Evolutionary conservation across 306 rosid genomes (phyloP).

Genomic region (Quercus alba): DNA sequence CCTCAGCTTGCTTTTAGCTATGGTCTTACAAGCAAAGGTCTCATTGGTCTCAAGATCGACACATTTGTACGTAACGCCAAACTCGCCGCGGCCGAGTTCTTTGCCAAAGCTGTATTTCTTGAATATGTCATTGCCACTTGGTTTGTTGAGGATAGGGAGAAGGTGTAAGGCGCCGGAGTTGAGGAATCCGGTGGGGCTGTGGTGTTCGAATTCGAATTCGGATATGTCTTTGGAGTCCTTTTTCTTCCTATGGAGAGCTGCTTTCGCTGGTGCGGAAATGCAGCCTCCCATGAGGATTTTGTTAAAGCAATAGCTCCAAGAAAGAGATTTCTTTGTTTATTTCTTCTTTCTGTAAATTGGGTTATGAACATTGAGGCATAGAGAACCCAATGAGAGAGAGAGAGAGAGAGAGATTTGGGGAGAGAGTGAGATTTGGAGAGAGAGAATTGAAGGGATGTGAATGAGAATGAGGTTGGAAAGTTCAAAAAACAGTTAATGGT

Average conservation of each 20-base stretch:
- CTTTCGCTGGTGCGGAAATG: conserved; percentile 48
- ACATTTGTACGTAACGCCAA: conserved; percentile 68
- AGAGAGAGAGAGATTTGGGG: neutral
- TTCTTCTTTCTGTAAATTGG: neutral
- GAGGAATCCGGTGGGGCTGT: neutral
- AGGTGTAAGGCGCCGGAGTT: conserved; percentile 14
- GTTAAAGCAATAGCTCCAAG: neutral
- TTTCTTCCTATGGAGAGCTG: conserved; percentile 16
- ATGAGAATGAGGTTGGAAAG: neutral
- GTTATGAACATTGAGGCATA: neutral
- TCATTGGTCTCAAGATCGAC: conserved; percentile 36
- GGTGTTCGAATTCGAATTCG: neutral
- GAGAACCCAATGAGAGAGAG: neutral
- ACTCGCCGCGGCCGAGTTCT: conserved; percentile 86
- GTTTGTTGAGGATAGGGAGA: conserved; percentile 36
- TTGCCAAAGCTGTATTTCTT: conserved; percentile 54
- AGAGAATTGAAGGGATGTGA: conserved; percentile 3
- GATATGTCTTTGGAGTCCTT: conserved; percentile 7
- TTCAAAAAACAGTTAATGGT: conserved; percentile 10
- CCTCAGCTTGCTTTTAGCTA: conserved; percentile 66
- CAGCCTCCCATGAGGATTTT: conserved; percentile 83
- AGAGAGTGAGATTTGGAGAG: conserved; percentile 35
- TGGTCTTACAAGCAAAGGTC: conserved; percentile 67
- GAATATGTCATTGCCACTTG: conserved; percentile 44
- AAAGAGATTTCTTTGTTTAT: neutral